Percentiles rank a stretch among this genome's conserved stretches.
phyloP scores from a whole-genome alignment of 2,329 filamentous ascomycete species.

The Aspergillus quadricinctus region DNA sequence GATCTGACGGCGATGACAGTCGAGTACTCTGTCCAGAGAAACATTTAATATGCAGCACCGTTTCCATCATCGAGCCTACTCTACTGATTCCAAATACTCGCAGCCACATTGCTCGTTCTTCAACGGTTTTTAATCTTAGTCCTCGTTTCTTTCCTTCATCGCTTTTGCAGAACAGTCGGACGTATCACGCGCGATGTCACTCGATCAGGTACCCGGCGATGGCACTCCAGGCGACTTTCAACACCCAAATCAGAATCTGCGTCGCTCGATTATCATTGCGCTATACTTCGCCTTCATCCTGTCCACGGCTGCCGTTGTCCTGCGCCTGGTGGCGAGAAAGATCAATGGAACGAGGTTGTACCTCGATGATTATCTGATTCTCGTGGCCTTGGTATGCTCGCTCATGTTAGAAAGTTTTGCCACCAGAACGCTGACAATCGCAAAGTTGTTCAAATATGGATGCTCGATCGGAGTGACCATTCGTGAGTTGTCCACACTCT shows the following conservation, averaged over 20 bases:
- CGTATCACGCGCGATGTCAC: constrained; percentile 15
- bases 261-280: constrained; percentile 19
- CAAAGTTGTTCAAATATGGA: constrained; percentile 26
- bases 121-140: constrained; percentile 4
- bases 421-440: background rate
- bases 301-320: constrained; percentile 21
- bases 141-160: constrained; percentile 1
- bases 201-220: constrained; percentile 5
- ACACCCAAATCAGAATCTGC: constrained; percentile 22
- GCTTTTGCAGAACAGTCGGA: constrained; percentile 1
- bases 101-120: constrained; percentile 10
- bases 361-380: constrained; percentile 28
- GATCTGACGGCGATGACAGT: background rate
- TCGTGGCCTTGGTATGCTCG: constrained; percentile 22
- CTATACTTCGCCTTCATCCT: constrained; percentile 23
- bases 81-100: constrained; percentile 23
- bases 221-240: constrained; percentile 20
- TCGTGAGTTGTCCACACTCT: constrained; percentile 13
- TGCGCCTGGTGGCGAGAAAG: constrained; percentile 23
- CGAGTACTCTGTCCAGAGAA: background rate
- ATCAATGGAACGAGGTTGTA: constrained; percentile 22
- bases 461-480: constrained; percentile 24
- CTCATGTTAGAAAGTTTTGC: background rate
- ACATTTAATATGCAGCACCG: background rate
- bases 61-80: background rate